Base-by-base conservation (phyloP, 257 asterid genomes). In the Solanum bulbocastanum region DNA sequence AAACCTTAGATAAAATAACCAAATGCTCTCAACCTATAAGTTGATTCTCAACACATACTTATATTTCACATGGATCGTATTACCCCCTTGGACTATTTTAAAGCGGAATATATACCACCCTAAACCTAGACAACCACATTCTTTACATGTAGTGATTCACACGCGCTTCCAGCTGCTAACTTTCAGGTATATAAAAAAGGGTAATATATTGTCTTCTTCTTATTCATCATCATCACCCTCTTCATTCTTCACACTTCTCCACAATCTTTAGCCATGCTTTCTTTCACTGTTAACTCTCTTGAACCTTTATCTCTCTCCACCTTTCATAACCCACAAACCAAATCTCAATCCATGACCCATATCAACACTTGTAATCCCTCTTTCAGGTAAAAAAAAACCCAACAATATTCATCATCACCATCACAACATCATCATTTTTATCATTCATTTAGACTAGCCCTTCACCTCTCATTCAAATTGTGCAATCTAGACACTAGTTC, bases 391-490 rank as follows among this genome's bases (percentile, higher is more conserved):
- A 27, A 44, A 15, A 22, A 15, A 22, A 8, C 10, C 2, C 49
- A n/a, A 25, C 71, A 37, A 58, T 44, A 25, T 42, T 79, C 36
- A 56, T 22, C 74, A 14, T 33, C 56, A 36, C 90, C 30, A 58
- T 56, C 86, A 30, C 83, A 88, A 8, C 87, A 52, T 52, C 56
- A 93, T 18, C 90, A 93, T 7, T 90, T 96, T 87, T 95, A 95
- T 92, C 98, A 93, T 35, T 98, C 98, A 20, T 96, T 71, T 93
- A 86, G 93, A n/a, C 92, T 95, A 5, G 98, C 98, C 6, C 95
- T 5, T 87, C 96, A 10, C 95, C 98, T 1, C 62, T 98, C 97
- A 14, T n/a, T 90, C 15, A 91, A 91, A 32, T 96, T 42, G 88
- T 95, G 96, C 49, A 11, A 60, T 66, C 95, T 96, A 58, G 98